Evolutionary conservation across 1,139 yeast species (phyloP), one percentile per base, ranked within the genome.

Genomic region (Lodderomyces theae): DNA sequence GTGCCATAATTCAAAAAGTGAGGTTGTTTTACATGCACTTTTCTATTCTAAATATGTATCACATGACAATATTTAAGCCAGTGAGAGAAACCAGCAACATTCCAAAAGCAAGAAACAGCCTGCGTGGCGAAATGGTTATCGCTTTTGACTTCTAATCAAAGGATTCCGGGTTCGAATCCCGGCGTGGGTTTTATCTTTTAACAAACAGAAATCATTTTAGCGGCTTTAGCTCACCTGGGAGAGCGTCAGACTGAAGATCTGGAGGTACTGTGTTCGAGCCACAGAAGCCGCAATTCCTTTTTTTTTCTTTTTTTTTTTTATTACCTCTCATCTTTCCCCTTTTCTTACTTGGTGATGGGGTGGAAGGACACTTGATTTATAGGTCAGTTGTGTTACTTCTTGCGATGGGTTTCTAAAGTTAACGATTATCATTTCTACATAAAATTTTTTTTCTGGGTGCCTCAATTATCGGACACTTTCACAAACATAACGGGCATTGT

Each of bases 211-310:
- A 21, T 21, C 9, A 21, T 47, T 43, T 44, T 41, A 41, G 57
- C 56, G 69, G 71, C 57, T 69, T 70, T 70, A 70, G 75, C 75
- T 69, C 75, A 70, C 74, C 69, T 66, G 74, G 76, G 75, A 70
- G 75, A 70, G 75, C 76, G 75, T 67, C 74, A 69, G 75, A 70
- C 75, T 70, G 75, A 70, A 69, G 76, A 47, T 70, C 75, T 69
- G 74, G 66, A 70, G 75, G 76, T 70, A 75, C 72, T 70, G 76
- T 70, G 76, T 70, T 70, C 76, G 75, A 70, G 70, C 76, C 76
- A 70, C 76, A 67, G 72, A 67, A 66, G 62, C 66, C 69, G 72
- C 73, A 67, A 53, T 41, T 32, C 18, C 29, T 33, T 28, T 53
- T 42, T 34, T 30, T 33, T 28, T 36, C 25, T 26, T 29, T 39